A percentile compares a stretch with the other conserved stretches of the same genome.
Evolutionary conservation across 73 alveolate genomes (phyloP).

Genomic region (Paramecium tetraurelia): DNA sequence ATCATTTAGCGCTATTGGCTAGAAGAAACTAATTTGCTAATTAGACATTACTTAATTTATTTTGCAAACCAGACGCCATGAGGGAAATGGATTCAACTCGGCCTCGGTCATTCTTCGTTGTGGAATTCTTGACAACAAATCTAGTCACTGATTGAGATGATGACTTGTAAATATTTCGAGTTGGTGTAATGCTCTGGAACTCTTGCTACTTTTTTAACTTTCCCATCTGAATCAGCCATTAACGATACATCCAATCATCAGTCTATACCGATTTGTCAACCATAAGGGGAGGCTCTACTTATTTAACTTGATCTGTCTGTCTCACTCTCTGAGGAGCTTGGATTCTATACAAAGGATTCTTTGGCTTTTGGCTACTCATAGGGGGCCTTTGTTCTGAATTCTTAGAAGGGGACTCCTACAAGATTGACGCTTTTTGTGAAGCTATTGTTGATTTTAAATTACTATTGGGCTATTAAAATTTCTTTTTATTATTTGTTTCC

Average conservation of each 20-base stretch:
- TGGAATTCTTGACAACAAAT: conserved; percentile 49
- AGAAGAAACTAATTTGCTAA: conserved; percentile 16
- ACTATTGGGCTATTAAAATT: too few relatives aligned
- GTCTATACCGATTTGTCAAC: conserved; percentile 31
- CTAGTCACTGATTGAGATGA: conserved; percentile 51
- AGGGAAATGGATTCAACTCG: conserved; percentile 33
- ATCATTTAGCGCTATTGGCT: conserved; percentile 28
- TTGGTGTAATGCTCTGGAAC: conserved; percentile 15
- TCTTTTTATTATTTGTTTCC: too few relatives aligned
- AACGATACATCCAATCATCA: conserved; percentile 48
- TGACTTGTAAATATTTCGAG: conserved; percentile 38
- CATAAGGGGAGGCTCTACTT: conserved; percentile 11
- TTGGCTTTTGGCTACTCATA: too few relatives aligned
- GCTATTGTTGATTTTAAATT: too few relatives aligned
- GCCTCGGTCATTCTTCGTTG: conserved; percentile 15
- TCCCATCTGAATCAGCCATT: conserved; percentile 46
- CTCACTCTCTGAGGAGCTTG: too few relatives aligned
- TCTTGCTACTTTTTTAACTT: conserved; percentile 20
- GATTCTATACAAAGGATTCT: too few relatives aligned
- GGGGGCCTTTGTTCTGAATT: too few relatives aligned
- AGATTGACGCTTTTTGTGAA: too few relatives aligned
- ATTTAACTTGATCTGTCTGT: not conserved
- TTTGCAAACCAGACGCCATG: conserved; percentile 40
- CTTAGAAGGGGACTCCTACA: too few relatives aligned
- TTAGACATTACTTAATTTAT: not conserved